Evolutionary conservation across 305 asterid species (phyloP), one percentile per base, ranked within the genome.

Genomic region (Stenogyne calaminthoides): DNA sequence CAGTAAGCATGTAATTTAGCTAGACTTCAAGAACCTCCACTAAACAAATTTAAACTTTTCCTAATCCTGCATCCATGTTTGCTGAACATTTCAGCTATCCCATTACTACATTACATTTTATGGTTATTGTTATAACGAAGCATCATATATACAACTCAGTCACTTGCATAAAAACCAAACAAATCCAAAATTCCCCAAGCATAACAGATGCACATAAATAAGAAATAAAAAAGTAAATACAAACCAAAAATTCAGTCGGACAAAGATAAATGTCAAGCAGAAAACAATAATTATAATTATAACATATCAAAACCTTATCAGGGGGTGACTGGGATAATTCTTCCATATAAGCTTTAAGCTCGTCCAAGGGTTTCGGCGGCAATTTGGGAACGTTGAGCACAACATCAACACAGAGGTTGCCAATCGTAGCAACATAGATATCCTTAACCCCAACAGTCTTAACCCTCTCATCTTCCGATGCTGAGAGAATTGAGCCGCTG

Each of bases 381-480:
- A 94, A 76, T 64, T 85, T 32, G 4, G 96, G 97, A 64, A 94
- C 99, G 82, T 70, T 86, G 67, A 94, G 95, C 61, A 94, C 99
- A 76, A 94, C 85, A 80, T 94, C 98, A 39, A 94, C 91, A 37
- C 99, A 94, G 19, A 94, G 85, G 80, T 94, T 94, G 5, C 99
- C 99, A 12, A 94, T 77, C 36, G 99, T 94, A 2, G 96, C 90
- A 69, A 94, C 89, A 75, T 94, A 98, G 22, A 94, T 69, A 19
- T 88, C 93, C 83, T 94, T 94, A 47, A 80, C 83, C 2, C 56
- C 81, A 36, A 80, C 65, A 3, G 82, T 52, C 55, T 79, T 78
- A 58, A 71, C 37, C 61, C 82, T 81, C 25, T 78, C 87, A 14
- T 83, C 88, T 18, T 77, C 89, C 73, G 66, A 73, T 60, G 82